Base-by-base conservation (phyloP, 2,329 filamentous ascomycete species). In the Sarocladium oryzae region DNA sequence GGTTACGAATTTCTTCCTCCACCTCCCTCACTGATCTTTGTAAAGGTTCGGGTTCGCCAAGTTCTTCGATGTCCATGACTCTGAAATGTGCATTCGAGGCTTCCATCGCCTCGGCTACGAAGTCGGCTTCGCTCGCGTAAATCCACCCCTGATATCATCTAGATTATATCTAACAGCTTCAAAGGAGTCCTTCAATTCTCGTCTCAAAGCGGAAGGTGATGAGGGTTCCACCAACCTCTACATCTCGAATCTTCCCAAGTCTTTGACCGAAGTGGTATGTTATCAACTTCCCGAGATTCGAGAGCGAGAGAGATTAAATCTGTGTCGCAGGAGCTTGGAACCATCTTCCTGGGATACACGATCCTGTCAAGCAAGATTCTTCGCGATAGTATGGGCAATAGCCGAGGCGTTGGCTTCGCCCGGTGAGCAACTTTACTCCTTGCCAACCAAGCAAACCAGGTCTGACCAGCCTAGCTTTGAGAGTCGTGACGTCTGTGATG, bases 111-210 rank as follows among this genome's bases (percentile, higher is more conserved):
- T 95, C 58, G 92, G 92, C 51, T 99, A 97, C 64, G 93, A 99
- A 74, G 92, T 96, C 61, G 95, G 92, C 64, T 97, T 97, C 72
- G 93, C 95, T 60, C 82, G 91, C 63, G 90, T 95, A 72, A 64
- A 79, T 70, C 24, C 35, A 43, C 45, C 52, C 20, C n/a, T 50
- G 35, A 26, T 50, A 41, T 36, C 45, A 51, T 21, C 51, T 40
- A n/a, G 45, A 15, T 40, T 30, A 41, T 7, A 16, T 16, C 33
- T 51, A 30, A 51, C 59, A 69, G 49, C 55, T 54, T 26, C 10
- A 11, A 53, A 95, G 87, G 93, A 97, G 75, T 97, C 92, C 18
- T 96, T 97, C 73, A 99, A 99, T 69, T 91, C 91, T 58, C 90
- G 95, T 60, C 86, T 99, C 61, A 97, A 99, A 78, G 92, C 93